Conservation (phyloP, 352 stramenopile species). For the Phytophthora podocarpi region DNA sequence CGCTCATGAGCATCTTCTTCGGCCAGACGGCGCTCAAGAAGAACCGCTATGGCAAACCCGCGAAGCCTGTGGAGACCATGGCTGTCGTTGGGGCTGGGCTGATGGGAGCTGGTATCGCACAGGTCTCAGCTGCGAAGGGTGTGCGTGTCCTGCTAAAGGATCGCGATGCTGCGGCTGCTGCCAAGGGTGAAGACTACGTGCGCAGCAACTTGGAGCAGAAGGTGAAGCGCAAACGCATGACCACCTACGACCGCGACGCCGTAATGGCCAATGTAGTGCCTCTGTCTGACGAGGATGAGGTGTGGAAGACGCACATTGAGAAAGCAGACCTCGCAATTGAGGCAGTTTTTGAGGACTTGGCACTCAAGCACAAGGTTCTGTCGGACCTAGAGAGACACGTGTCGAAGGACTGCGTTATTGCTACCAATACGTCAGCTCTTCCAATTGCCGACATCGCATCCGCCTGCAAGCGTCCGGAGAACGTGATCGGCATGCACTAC, state of each 20-base stretch:
- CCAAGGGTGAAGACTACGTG: slow-evolving; percentile 92
- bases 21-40: slow-evolving; percentile 98
- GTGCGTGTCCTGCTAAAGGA: slow-evolving; percentile 97
- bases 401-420: slow-evolving; percentile 95
- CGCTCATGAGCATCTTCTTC: slow-evolving; percentile 98
- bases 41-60: slow-evolving; percentile 93
- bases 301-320: slow-evolving; percentile 93
- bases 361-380: slow-evolving; percentile 97
- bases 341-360: slow-evolving; percentile 98
- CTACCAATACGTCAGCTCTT: slow-evolving; percentile 98
- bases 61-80: slow-evolving; percentile 91
- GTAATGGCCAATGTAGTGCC: slow-evolving; percentile 92
- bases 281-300: slow-evolving; percentile 92
- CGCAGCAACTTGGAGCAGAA: slow-evolving; percentile 95
- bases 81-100: slow-evolving; percentile 97
- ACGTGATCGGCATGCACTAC: slow-evolving; percentile 99
- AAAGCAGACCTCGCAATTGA: slow-evolving; percentile 97
- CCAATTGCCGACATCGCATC: slow-evolving; percentile 95
- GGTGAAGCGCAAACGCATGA: slow-evolving; percentile 95
- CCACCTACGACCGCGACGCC: slow-evolving; percentile 87
- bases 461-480: slow-evolving; percentile 83
- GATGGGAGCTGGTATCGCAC: slow-evolving; percentile 98
- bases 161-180: slow-evolving; percentile 86
- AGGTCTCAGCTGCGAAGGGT: slow-evolving; percentile 95
- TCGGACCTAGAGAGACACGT: slow-evolving; percentile 94